phyloP scores from a whole-genome alignment of 331 rosid species.

The Malus hybrid region DNA sequence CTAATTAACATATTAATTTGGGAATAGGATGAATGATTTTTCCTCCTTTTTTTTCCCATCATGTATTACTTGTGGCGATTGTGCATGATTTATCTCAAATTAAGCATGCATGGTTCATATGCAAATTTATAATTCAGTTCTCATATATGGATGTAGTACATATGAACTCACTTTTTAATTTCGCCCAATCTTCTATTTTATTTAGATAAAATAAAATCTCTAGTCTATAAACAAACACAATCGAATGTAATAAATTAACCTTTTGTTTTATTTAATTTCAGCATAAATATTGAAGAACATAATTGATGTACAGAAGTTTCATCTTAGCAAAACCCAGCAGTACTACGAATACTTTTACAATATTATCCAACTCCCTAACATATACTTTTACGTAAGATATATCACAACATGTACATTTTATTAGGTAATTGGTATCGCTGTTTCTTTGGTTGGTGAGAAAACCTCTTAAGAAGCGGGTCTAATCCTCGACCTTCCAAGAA shows the following conservation, averaged over 20 bases:
- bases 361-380: slow-evolving; percentile 21
- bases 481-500: slow-evolving; percentile 34
- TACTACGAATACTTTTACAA: slow-evolving; percentile 11
- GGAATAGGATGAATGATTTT: not conserved
- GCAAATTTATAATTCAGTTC: no score
- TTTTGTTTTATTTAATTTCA: slow-evolving; percentile 24
- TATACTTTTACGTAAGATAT: slow-evolving; percentile 17
- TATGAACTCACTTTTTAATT: no score
- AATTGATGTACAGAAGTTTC: slow-evolving; percentile 31
- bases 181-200: no score
- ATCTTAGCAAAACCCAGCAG: slow-evolving; percentile 11
- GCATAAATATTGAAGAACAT: slow-evolving; percentile 16
- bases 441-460: slow-evolving; percentile 45
- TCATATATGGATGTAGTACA: no score
- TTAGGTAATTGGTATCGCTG: slow-evolving; percentile 25
- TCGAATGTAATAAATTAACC: not conserved
- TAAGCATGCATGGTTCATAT: no score
- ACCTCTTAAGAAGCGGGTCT: slow-evolving; percentile 14
- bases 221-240: not conserved
- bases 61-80: not conserved
- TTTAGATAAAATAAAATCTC: no score
- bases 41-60: not conserved
- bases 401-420: slow-evolving; percentile 17
- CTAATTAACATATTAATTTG: not conserved
- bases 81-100: no score